phyloP scores from a whole-genome alignment of 352 stramenopile genomes.

The Labyrinthula sp. region DNA sequence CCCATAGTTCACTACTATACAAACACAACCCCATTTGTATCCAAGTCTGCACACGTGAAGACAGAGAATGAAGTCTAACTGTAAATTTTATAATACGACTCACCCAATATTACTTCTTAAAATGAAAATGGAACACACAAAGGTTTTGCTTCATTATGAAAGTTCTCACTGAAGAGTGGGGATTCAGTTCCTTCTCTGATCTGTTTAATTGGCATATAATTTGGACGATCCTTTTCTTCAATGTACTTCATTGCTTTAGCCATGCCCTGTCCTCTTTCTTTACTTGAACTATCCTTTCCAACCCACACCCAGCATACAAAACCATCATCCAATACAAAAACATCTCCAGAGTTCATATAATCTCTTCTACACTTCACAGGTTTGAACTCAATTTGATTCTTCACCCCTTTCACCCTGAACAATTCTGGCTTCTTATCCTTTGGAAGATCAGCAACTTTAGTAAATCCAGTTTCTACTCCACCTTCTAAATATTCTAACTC shows the following conservation, averaged over 20 bases:
- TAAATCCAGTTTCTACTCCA: slow-evolving; percentile 7
- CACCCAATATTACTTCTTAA: no score
- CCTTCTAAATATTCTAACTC: slow-evolving; percentile 4
- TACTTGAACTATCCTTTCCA: slow-evolving; percentile 1
- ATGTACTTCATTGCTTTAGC: slow-evolving; percentile 7
- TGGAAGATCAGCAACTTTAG: slow-evolving; percentile 2
- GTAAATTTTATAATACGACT: no score
- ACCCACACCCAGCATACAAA: slow-evolving; percentile 8
- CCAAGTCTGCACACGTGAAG: no score
- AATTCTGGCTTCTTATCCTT: background rate
- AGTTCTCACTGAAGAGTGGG: slow-evolving; percentile 3
- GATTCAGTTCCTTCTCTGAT: slow-evolving; percentile 1
- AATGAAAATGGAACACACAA: no score
- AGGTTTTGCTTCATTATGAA: no score
- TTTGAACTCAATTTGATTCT: background rate
- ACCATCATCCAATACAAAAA: slow-evolving; percentile 5
- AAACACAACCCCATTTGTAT: no score
- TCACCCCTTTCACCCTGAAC: slow-evolving; percentile 6
- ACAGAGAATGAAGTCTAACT: no score
- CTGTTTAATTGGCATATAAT: slow-evolving; percentile 1
- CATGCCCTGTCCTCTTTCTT: slow-evolving; percentile 2
- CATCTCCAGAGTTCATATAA: slow-evolving; percentile 3
- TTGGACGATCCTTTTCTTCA: background rate
- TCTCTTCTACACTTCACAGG: background rate
- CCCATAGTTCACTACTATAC: no score